phyloP scores from a whole-genome alignment of 371 early-diverging fungal genomes.

The Haplosporangium sp. region DNA sequence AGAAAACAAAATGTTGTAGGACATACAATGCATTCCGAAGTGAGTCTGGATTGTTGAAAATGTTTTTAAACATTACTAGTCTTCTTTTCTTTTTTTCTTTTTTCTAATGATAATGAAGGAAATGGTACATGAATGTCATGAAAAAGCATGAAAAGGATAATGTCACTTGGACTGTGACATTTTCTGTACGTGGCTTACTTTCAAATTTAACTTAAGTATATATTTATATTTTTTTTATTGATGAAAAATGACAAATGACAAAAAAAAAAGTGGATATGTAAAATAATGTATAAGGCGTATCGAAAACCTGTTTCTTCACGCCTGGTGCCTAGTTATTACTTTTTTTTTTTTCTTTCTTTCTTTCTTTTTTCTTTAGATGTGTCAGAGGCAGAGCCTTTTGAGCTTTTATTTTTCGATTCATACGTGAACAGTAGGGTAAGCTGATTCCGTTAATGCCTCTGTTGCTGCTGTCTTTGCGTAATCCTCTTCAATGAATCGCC shows the following conservation, averaged over 20 bases:
- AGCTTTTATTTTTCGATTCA: not conserved
- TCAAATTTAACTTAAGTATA: too few species aligned
- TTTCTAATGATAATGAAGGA: not conserved
- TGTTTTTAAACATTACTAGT: conserved; percentile 54
- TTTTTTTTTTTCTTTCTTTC: not conserved
- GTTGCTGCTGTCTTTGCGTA: conserved; percentile 43
- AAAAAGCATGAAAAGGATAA: too few species aligned
- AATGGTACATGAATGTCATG: too few species aligned
- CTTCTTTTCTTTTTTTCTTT: too few species aligned
- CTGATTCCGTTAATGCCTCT: conserved; percentile 16
- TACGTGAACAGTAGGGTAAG: conserved; percentile 9
- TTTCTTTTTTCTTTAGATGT: too few species aligned
- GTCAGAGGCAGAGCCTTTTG: too few species aligned
- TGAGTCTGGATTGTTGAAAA: conserved; percentile 45
- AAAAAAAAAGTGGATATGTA: too few species aligned
- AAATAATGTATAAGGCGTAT: not conserved
- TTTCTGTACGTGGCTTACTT: too few species aligned
- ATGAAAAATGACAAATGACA: too few species aligned
- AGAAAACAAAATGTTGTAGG: not conserved
- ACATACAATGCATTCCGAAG: conserved; percentile 43
- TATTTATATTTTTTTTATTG: too few species aligned
- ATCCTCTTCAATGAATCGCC: conserved; percentile 53
- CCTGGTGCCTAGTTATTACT: not conserved
- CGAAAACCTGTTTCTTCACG: not conserved
- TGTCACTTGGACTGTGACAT: too few species aligned